Conservation (phyloP, 768 basidiomycete genomes). For the Mrakia frigida region DNA sequence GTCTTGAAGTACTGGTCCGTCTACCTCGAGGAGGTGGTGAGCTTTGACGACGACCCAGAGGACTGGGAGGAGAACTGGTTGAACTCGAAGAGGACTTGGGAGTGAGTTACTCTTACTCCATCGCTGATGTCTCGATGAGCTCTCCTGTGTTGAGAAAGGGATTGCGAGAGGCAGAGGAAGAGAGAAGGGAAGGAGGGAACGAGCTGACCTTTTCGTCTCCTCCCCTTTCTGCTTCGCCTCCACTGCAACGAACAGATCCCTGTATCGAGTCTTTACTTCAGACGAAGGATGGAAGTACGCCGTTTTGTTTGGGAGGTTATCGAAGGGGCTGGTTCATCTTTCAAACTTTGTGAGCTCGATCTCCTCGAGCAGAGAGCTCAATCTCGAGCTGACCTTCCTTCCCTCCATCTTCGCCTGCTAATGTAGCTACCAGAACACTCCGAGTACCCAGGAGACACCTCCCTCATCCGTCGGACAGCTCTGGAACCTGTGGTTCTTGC, state of each 20-base stretch:
- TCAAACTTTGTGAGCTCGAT: background rate
- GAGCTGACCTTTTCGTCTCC: background rate
- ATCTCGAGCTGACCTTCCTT: background rate
- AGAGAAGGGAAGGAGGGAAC: background rate
- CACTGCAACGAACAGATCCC: background rate
- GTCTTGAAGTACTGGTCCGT: slow-evolving; percentile 15
- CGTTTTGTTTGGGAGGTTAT: slow-evolving; percentile 8
- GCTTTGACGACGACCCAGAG: background rate
- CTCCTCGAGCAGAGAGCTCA: background rate
- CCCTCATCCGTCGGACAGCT: background rate
- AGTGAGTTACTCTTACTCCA: slow-evolving; percentile 1
- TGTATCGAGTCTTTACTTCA: slow-evolving; percentile 9
- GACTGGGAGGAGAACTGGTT: slow-evolving; percentile 17
- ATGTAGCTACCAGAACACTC: background rate
- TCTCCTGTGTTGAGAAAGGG: background rate
- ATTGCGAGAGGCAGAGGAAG: background rate
- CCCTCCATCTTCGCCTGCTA: background rate
- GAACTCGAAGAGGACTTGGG: background rate
- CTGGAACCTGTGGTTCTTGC: slow-evolving; percentile 15
- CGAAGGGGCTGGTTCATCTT: slow-evolving; percentile 15
- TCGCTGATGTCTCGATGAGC: background rate
- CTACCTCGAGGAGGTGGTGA: slow-evolving; percentile 15
- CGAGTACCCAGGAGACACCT: background rate
- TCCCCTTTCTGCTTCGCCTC: background rate
- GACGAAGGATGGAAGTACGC: slow-evolving; percentile 23